phyloP scores from a whole-genome alignment of 1,139 yeast species.

The Eremothecium cymbalariae region DNA sequence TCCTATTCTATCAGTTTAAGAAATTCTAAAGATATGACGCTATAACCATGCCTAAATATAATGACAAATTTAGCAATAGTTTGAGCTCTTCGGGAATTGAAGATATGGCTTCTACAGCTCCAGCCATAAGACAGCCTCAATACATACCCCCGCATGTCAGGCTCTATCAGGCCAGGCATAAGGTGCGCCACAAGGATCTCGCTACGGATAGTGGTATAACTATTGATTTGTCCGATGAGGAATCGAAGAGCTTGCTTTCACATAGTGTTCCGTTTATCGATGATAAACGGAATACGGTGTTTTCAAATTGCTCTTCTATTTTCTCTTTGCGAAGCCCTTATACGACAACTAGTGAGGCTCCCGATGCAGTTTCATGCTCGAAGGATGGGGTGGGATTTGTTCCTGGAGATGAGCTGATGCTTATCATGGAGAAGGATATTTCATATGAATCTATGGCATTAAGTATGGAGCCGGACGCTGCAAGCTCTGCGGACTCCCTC shows the following conservation, averaged over 20 bases:
- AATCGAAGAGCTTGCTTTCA: not conserved
- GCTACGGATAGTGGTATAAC: not conserved
- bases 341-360: too few species aligned
- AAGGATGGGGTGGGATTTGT: conserved; percentile 3
- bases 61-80: too few species aligned
- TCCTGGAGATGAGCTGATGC: conserved; percentile 1
- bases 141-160: conserved; percentile 6
- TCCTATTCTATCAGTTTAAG: too few species aligned
- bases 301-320: conserved; percentile 7
- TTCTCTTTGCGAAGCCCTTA: conserved; percentile 4
- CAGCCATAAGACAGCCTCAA: too few species aligned
- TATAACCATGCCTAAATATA: too few species aligned
- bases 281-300: not conserved
- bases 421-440: not conserved
- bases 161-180: conserved; percentile 8
- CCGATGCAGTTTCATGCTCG: conserved; percentile 4
- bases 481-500: not conserved
- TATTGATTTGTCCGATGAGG: not conserved
- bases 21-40: too few species aligned
- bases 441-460: conserved; percentile 1
- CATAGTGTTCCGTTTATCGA: conserved; percentile 5
- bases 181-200: conserved; percentile 4
- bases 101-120: too few species aligned
- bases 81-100: too few species aligned
- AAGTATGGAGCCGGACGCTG: not conserved